Percentiles rank a stretch among this genome's conserved stretches.
Evolutionary conservation across 1,139 yeast genomes (phyloP).

Genomic region (Yamadazyma pseudoaaseri): DNA sequence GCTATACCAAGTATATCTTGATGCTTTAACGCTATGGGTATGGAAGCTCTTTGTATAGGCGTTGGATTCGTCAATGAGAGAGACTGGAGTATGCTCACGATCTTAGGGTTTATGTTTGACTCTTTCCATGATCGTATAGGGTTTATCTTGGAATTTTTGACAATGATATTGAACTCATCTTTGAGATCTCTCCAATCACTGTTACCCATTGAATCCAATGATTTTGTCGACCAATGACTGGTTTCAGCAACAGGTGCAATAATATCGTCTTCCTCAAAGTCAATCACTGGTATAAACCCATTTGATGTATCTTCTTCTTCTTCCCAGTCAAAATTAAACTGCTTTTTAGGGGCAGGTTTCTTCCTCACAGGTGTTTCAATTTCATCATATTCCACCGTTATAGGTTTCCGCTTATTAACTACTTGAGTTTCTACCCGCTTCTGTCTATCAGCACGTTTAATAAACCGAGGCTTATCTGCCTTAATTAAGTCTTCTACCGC

Average conservation of each 20-base stretch:
- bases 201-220: slow-evolving; percentile 60
- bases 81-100: slow-evolving; percentile 35
- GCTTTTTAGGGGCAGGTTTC: slow-evolving; percentile 12
- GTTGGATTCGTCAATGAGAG: slow-evolving; percentile 67
- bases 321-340: slow-evolving; percentile 72
- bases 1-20: slow-evolving; percentile 87
- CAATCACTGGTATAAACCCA: slow-evolving; percentile 43
- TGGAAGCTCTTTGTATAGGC: slow-evolving; percentile 85
- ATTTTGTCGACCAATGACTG: slow-evolving; percentile 72
- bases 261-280: slow-evolving; percentile 15
- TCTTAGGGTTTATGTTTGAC: slow-evolving; percentile 43
- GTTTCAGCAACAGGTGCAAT: slow-evolving; percentile 13
- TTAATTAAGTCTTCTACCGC: slow-evolving; percentile 4
- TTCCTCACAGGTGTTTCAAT: not conserved
- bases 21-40: slow-evolving; percentile 64
- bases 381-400: not conserved
- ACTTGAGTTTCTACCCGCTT: slow-evolving; percentile 8
- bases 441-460: slow-evolving; percentile 10
- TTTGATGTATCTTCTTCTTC: slow-evolving; percentile 62
- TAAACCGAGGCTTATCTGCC: slow-evolving; percentile 13
- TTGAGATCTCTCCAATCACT: slow-evolving; percentile 90
- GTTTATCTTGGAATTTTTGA: slow-evolving; percentile 51
- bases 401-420: not conserved
- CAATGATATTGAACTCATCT: slow-evolving; percentile 71
- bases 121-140: slow-evolving; percentile 81